Conservation (phyloP, 1,284 basidiomycete species). For the Rhodofomes roseus region DNA sequence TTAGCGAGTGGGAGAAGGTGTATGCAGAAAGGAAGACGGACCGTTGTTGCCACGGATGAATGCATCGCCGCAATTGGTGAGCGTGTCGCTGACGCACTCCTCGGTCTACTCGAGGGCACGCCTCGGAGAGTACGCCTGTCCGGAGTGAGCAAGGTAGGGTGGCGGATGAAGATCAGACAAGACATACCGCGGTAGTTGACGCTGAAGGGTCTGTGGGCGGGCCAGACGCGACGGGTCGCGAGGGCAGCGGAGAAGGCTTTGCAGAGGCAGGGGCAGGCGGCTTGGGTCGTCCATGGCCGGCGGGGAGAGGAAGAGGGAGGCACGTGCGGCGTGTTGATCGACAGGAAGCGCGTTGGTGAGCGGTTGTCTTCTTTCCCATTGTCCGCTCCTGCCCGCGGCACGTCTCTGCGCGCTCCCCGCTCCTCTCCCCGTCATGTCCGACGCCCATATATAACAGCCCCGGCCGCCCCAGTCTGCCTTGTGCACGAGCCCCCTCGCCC, state of each 20-base stretch:
- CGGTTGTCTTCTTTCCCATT: background rate
- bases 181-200: constrained; percentile 90
- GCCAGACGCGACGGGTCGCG: too few relatives aligned
- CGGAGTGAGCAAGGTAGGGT: background rate
- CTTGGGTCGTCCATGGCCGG: too few relatives aligned
- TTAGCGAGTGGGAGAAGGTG: too few relatives aligned
- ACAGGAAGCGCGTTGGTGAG: too few relatives aligned
- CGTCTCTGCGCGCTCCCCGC: background rate
- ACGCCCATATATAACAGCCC: background rate
- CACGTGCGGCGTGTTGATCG: too few relatives aligned
- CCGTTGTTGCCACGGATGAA: background rate
- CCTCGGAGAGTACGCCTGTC: background rate
- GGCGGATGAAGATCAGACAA: background rate
- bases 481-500: background rate
- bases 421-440: background rate
- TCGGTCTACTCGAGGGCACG: background rate
- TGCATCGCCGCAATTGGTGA: background rate
- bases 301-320: too few relatives aligned
- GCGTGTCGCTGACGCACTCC: background rate
- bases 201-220: too few relatives aligned
- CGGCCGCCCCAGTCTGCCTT: background rate
- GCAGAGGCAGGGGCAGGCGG: too few relatives aligned
- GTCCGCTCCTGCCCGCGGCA: background rate
- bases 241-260: too few relatives aligned
- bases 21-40: background rate